Base-by-base conservation (phyloP, 495 filamentous ascomycete genomes). In the Neurospora cerealis region DNA sequence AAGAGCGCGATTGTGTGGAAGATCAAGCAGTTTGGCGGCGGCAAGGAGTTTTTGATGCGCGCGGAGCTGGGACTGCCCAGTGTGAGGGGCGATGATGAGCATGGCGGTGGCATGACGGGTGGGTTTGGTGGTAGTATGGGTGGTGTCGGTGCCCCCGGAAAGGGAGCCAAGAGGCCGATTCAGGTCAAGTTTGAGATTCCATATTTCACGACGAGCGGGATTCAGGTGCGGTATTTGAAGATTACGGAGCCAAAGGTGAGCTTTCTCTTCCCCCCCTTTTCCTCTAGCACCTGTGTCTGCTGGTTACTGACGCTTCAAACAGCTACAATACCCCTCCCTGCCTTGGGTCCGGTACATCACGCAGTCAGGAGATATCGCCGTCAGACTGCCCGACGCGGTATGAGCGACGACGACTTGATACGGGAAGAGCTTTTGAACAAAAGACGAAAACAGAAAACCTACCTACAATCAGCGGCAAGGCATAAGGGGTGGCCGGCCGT, bases 101-200 rank as follows among this genome's bases (percentile, higher is more conserved):
- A 92, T 75, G 95, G 95, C 32, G 95, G 95, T 72, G 95, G 95
- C 73, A 97, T 97, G 94, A 98, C 94, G 74, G 94, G 94, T 74
- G 95, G 95, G 0, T 97, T 97, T 80, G 94, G 94, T 73, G 95
- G 94, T n/a, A 95, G 93, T 79, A 97, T 97, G 93, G 95, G 95
- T 69, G 91, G 91, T 70, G 89, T 88, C 24, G 88, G 85, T 21
- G 83, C 83, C 1, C 86, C 85, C 36, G 92, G 91, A 40, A 97
- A 98, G 84, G 90, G 93, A 36, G 88, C 88, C 73, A 98, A 98
- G 87, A 86, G 96, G 74, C 96, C 96, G 3, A 98, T 98, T 79
- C 94, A 92, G 81, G 96, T 99, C 85, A 99, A 98, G 84, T 99
- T 98, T 82, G 96, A 99, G 86, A 98, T 98, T 81, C 96, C 96